Conservation (phyloP, 2,329 filamentous ascomycete species). For the Clarireedia hainanense region DNA sequence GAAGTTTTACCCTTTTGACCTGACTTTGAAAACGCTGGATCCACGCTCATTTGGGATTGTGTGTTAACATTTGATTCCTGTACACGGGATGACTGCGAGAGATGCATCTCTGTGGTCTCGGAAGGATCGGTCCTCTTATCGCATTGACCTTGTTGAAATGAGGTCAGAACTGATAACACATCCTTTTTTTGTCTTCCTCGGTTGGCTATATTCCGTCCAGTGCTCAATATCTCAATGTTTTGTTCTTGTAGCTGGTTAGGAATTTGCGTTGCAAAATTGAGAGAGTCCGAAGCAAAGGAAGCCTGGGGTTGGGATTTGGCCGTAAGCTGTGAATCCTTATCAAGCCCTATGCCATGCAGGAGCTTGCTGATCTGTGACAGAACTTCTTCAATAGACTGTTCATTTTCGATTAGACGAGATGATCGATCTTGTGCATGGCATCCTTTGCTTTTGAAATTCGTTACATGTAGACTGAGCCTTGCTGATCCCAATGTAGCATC, state of each 20-base stretch:
- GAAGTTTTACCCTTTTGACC: too few relatives aligned
- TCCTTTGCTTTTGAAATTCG: conserved; percentile 4
- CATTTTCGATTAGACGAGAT: background rate
- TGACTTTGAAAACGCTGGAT: too few relatives aligned
- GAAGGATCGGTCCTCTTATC: too few relatives aligned
- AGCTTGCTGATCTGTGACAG: background rate
- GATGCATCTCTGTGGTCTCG: too few relatives aligned
- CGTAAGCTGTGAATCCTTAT: background rate
- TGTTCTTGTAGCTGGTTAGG: background rate
- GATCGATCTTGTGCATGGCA: conserved; percentile 8
- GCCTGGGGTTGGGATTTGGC: background rate
- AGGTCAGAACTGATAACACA: background rate
- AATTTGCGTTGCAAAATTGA: conserved; percentile 8
- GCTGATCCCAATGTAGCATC: background rate
- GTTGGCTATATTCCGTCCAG: background rate
- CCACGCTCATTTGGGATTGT: too few relatives aligned
- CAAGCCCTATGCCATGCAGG: background rate
- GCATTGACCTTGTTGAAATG: too few relatives aligned
- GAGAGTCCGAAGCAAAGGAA: background rate
- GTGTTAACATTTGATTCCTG: too few relatives aligned
- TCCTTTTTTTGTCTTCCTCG: background rate
- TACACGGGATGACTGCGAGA: background rate
- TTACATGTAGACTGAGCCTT: background rate
- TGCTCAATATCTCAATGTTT: background rate
- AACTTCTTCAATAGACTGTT: background rate